Conservation (phyloP, 108 stramenopile species). For the Aurantiochytrium sp. region DNA sequence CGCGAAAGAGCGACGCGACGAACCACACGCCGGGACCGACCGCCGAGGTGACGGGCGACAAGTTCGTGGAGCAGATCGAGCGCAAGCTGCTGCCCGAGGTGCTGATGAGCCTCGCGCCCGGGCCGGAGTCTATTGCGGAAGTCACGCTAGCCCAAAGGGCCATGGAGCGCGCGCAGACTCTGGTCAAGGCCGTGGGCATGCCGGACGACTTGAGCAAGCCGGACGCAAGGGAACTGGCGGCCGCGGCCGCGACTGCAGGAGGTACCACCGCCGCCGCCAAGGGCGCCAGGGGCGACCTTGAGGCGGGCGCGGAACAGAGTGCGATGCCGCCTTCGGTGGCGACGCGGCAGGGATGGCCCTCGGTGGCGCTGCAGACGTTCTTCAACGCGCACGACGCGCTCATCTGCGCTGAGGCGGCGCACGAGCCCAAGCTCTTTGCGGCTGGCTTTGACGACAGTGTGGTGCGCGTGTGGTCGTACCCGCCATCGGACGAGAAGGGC, state of each 20-base stretch:
- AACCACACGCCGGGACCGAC: not conserved
- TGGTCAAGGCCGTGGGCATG: not conserved
- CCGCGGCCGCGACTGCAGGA: too few relatives aligned
- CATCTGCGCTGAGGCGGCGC: constrained; percentile 38
- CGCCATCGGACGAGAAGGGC: constrained; percentile 21
- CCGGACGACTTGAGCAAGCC: not conserved
- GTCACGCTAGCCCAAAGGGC: not conserved
- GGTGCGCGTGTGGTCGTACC: constrained; percentile 46
- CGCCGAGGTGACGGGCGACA: not conserved
- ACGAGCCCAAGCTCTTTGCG: constrained; percentile 43
- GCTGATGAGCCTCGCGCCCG: not conserved
- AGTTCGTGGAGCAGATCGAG: not conserved
- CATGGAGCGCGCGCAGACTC: not conserved
- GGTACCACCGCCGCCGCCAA: too few relatives aligned
- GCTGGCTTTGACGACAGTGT: constrained; percentile 50
- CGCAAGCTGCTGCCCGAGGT: not conserved
- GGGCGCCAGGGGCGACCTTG: too few relatives aligned
- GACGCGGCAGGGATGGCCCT: not conserved
- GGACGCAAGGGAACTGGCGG: too few relatives aligned
- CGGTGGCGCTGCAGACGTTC: constrained; percentile 40
- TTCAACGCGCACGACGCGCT: constrained; percentile 41
- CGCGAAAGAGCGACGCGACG: not conserved
- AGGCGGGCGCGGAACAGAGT: too few relatives aligned
- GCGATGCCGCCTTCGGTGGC: not conserved
- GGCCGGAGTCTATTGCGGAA: not conserved